These are phyloP conservation scores for Collariella sp. DNA, from an alignment of 495 filamentous ascomycete species.

Conservation along the genomic window DNA sequence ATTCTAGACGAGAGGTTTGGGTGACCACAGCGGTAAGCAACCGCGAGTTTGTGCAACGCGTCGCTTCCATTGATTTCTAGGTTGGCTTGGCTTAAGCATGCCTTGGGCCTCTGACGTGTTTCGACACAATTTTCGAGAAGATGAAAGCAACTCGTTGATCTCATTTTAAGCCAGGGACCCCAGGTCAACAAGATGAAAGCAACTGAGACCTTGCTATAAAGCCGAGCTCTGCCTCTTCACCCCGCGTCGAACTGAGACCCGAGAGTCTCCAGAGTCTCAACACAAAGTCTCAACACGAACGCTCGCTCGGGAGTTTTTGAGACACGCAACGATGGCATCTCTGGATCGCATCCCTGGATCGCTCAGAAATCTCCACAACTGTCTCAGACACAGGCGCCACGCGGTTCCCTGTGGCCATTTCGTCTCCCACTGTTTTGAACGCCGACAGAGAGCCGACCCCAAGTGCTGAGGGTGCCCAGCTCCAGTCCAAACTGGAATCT, in stretches of 20 bases:
- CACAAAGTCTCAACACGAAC: not conserved
- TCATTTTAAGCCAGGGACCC: too few relatives aligned
- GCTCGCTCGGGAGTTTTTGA: not conserved
- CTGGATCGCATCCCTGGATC: not conserved
- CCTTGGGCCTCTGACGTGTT: slow-evolving; percentile 7
- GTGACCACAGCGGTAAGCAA: not conserved
- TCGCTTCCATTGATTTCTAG: not conserved
- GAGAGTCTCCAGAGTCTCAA: not conserved
- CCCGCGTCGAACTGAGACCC: not conserved
- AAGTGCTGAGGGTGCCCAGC: too few relatives aligned
- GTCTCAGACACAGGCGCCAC: not conserved
- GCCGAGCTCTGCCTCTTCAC: not conserved
- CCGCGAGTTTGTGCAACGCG: not conserved
- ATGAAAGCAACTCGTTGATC: not conserved
- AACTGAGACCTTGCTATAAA: not conserved
- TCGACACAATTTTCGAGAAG: slow-evolving; percentile 2
- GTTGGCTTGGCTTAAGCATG: too few relatives aligned
- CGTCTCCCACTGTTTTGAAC: not conserved
- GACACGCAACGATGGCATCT: not conserved
- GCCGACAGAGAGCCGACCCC: too few relatives aligned
- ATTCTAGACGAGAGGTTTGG: too few relatives aligned
- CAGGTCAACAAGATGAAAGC: too few relatives aligned
- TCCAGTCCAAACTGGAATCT: too few relatives aligned
- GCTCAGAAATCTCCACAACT: not conserved
- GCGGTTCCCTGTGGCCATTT: not conserved